These are phyloP conservation scores for Limnanthes douglasii DNA, from an alignment of 345 rosid genomes.

Conservation along the genomic window DNA sequence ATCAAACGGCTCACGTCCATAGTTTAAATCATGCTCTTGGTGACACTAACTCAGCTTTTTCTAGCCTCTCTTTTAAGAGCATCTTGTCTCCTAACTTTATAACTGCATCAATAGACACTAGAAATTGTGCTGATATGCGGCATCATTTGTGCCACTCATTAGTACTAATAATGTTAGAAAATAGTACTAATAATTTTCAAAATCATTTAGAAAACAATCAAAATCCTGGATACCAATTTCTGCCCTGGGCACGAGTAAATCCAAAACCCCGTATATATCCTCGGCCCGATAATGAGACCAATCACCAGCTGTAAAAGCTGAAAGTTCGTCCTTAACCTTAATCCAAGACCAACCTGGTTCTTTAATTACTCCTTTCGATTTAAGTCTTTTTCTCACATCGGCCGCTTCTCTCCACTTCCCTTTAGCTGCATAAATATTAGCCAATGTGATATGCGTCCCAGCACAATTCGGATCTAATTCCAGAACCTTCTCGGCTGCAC, in stretches of 20 bases:
- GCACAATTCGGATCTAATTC: slow-evolving; percentile 60
- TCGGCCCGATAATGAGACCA: slow-evolving; percentile 33
- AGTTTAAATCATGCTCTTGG: neutral
- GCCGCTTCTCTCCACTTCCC: slow-evolving; percentile 85
- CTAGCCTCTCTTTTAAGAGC: slow-evolving; percentile 4
- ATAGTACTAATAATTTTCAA: neutral
- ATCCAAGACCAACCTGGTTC: slow-evolving; percentile 89
- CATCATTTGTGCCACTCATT: no score
- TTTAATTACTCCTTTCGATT: slow-evolving; percentile 57
- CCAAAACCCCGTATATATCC: slow-evolving; percentile 34
- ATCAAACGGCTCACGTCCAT: neutral
- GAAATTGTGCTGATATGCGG: slow-evolving; percentile 3
- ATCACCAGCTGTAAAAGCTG: slow-evolving; percentile 63
- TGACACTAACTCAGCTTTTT: slow-evolving; percentile 1
- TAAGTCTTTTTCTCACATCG: slow-evolving; percentile 47
- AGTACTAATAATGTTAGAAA: neutral
- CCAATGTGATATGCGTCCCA: slow-evolving; percentile 60
- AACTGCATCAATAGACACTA: slow-evolving; percentile 4
- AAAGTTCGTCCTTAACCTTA: slow-evolving; percentile 31
- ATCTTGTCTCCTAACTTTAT: neutral
- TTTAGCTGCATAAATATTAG: slow-evolving; percentile 53
- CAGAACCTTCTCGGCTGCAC: slow-evolving; percentile 47
- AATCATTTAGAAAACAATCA: slow-evolving; percentile 11
- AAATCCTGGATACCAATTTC: slow-evolving; percentile 15
- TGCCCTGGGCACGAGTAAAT: slow-evolving; percentile 20